A percentile compares a stretch with the other conserved stretches of the same genome.
Conservation (phyloP, 352 stramenopile species). For the Phytophthora crassamura region DNA sequence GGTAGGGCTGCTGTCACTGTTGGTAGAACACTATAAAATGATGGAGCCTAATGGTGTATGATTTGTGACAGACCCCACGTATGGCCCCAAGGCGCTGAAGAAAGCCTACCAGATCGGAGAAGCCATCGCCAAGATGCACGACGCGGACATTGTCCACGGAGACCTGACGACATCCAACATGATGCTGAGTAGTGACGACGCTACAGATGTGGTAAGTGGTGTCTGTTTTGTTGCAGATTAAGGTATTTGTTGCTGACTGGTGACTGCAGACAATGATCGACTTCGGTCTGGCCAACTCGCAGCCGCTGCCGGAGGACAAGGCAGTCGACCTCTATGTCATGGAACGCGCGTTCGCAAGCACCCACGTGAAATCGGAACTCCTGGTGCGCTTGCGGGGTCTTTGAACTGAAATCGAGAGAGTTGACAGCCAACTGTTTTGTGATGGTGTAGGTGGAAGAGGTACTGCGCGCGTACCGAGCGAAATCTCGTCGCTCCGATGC, state of each 20-base stretch:
- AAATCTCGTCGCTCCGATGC: constrained; percentile 74
- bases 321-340: constrained; percentile 95
- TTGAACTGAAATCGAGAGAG: background rate
- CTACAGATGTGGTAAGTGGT: constrained; percentile 63
- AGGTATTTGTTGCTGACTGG: constrained; percentile 5
- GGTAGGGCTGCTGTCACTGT: constrained; percentile 29
- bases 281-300: constrained; percentile 85
- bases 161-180: constrained; percentile 96
- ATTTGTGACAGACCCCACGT: constrained; percentile 48
- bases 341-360: constrained; percentile 92
- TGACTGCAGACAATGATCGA: constrained; percentile 78
- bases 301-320: constrained; percentile 90
- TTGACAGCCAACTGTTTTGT: constrained; percentile 4
- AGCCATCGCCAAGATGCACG: constrained; percentile 93
- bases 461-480: constrained; percentile 89
- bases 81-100: constrained; percentile 57
- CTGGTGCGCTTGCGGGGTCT: constrained; percentile 48
- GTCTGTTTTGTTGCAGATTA: background rate
- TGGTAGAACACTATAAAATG: background rate
- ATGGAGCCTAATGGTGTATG: constrained; percentile 5
- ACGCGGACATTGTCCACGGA: constrained; percentile 92
- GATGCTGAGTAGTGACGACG: constrained; percentile 83
- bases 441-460: constrained; percentile 68
- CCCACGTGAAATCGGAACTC: constrained; percentile 86
- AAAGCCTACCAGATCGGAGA: constrained; percentile 87